Evolutionary conservation across 192 early-diverging fungal genomes (phyloP).

Genomic region (Rhizophagus sp.): DNA sequence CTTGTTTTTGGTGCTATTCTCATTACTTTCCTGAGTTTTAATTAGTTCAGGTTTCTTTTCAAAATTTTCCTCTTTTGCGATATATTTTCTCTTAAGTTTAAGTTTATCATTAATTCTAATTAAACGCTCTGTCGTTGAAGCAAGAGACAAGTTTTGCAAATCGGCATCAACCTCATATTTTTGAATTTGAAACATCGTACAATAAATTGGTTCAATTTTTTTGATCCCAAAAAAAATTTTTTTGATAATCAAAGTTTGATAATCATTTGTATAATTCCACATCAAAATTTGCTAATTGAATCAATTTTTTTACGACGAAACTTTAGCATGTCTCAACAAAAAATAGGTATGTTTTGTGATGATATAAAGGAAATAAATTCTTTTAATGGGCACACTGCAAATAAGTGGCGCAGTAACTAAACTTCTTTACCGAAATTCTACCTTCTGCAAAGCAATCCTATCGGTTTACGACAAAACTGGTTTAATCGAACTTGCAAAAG

Average conservation of each 20-base stretch:
- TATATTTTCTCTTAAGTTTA: conserved; percentile 9
- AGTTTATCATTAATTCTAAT: conserved; percentile 13
- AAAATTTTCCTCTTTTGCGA: not conserved
- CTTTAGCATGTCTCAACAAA: not conserved
- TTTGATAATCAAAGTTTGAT: conserved; percentile 3
- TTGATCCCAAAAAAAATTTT: not conserved
- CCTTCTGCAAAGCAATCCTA: conserved; percentile 63
- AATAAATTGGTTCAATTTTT: not conserved
- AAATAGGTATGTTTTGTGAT: conserved; percentile 6
- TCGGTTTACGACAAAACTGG: conserved; percentile 99
- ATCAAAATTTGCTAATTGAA: no score
- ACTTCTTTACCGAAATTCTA: not conserved
- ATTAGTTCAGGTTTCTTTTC: not conserved
- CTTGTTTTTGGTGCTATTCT: not conserved
- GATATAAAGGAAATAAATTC: not conserved
- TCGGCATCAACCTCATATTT: conserved; percentile 18
- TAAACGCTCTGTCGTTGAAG: not conserved
- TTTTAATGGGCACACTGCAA: not conserved
- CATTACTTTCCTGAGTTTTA: no score
- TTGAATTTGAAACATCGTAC: conserved; percentile 19
- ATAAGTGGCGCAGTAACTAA: not conserved
- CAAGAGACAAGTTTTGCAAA: not conserved
- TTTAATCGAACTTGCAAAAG: conserved; percentile 85
- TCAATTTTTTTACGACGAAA: not conserved
- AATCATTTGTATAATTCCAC: not conserved